Evolutionary conservation across 2,329 filamentous ascomycete genomes (phyloP).

Genomic region (Alternaria consortialis): DNA sequence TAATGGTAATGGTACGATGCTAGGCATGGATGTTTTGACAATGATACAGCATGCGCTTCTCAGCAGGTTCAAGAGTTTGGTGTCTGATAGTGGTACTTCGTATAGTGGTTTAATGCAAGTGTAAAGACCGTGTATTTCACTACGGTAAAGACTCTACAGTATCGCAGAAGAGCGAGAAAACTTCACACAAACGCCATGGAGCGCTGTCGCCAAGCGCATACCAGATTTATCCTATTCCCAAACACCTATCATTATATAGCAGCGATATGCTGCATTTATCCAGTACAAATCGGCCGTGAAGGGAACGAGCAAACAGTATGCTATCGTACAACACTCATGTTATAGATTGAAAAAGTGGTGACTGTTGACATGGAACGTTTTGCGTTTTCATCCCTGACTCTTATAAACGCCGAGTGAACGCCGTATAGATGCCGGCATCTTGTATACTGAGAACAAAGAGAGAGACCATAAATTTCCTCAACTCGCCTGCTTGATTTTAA

Average conservation of each 20-base stretch:
- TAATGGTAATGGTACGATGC: background rate
- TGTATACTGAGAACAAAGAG: background rate
- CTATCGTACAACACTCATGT: background rate
- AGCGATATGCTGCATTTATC: background rate
- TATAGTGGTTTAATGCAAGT: background rate
- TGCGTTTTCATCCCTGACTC: constrained; percentile 9
- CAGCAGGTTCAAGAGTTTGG: too few relatives aligned
- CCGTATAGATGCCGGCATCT: constrained; percentile 26
- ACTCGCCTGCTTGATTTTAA: constrained; percentile 48
- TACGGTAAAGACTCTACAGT: background rate
- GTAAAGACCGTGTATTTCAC: constrained; percentile 1
- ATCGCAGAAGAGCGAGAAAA: constrained; percentile 4
- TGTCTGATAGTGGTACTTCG: background rate
- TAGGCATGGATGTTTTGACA: too few relatives aligned
- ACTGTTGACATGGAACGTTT: background rate
- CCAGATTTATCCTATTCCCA: background rate
- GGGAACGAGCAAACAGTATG: background rate
- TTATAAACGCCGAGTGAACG: constrained; percentile 32
- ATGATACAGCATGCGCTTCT: too few relatives aligned
- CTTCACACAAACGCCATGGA: constrained; percentile 18
- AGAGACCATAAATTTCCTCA: background rate
- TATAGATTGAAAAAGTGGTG: background rate
- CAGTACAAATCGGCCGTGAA: background rate
- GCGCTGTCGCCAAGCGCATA: constrained; percentile 19
- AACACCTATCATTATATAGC: constrained; percentile 26